Base-by-base conservation (phyloP, 331 rosid species). In the Telfairia occidentalis region DNA sequence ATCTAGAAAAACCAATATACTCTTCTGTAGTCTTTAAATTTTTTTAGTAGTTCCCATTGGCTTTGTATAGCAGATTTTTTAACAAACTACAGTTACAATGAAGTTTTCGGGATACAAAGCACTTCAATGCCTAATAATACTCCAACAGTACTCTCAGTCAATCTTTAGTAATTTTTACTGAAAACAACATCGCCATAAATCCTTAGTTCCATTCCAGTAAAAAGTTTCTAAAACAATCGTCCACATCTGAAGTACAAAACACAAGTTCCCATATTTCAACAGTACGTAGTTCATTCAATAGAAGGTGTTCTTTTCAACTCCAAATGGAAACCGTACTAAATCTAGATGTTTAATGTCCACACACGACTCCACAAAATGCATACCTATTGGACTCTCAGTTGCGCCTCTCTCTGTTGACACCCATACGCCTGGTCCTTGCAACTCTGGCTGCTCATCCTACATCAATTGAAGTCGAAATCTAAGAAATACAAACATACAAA, bases 381-480 rank as follows among this genome's bases (percentile, higher is more conserved):
- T 84, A 94, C 98, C 97, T 60, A 91, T 84, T 49, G 98, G 97
- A 88, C 97, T 91, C 46, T 86, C 95, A 3, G 92, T 88, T 76
- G 97, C 92, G 63, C 87, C 90, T 90, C 88, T 86, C 76, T 94
- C 98, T 60, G 87, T 83, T 48, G 96, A 85, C 60, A 94, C 90
- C 92, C 97, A 94, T 74, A 89, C 74, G 79, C 98, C 98, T 15
- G 97, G 90, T 77, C 98, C 98, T 78, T 94, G 98, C 60, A 88
- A 90, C 85, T 89, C 95, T 5, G 97, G 92, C 80, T 94, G 98
- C 58, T 89, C 98, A 86, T 94, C 97, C 97, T 91, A 79, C 82
- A 76, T 24, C 79, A 76, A 78, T 72, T 46, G 28, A 26, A 35
- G 52, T 60, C 59, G 63, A 73, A 53, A 57, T 35, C 30, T 28